Evolutionary conservation across 2,329 filamentous ascomycete genomes (phyloP), one percentile per base, ranked within the genome.

Genomic region (Clarireedia sp.): DNA sequence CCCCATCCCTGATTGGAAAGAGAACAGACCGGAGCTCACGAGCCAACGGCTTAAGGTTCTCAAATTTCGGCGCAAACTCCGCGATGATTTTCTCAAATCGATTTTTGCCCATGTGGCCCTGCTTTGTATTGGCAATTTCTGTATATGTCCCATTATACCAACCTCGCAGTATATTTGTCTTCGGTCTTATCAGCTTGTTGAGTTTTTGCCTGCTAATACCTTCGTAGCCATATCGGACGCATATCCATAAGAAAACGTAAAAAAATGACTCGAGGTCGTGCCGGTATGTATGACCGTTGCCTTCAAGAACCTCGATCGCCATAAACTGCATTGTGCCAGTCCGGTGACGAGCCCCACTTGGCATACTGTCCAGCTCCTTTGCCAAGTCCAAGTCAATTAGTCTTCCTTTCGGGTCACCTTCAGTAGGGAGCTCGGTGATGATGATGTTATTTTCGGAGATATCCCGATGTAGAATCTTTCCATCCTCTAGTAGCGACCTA

Each of bases 391-490:
- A 45, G 43, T 61, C 48, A 57, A 61, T 61, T 43, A 61, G 23
- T 49, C 19, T 61, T 52, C 52, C 54, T 57, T 57, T 63, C 46
- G 48, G 23, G 40, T 12, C 52, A 46, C 46, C 48, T 57, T 59
- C 17, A 17, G 48, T 21, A 53, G 46, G 0, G 33, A 33, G 12
- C 45, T 60, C 16, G 1, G 48, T 62, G 14, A 74, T 70, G 29
- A 74, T 71, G 17, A 74, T 69, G 48, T 72, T 74, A n/a, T 67
- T 64, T 1, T 66, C 59, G 0, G 68, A 74, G 14, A 74, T 67
- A 38, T 73, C 68, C 33, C 61, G 61, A 56, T 74, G 67, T 8
- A 74, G 65, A 51, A 73, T 72, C 48, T 48, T 63, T 10, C 67
- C 65, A 5, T 67, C 54, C 0, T 62, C 12, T 29, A 69, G 68